A percentile compares a stretch with the other conserved stretches of the same genome.
Conservation (phyloP, 306 rosid genomes). For the Quercus ilex region DNA sequence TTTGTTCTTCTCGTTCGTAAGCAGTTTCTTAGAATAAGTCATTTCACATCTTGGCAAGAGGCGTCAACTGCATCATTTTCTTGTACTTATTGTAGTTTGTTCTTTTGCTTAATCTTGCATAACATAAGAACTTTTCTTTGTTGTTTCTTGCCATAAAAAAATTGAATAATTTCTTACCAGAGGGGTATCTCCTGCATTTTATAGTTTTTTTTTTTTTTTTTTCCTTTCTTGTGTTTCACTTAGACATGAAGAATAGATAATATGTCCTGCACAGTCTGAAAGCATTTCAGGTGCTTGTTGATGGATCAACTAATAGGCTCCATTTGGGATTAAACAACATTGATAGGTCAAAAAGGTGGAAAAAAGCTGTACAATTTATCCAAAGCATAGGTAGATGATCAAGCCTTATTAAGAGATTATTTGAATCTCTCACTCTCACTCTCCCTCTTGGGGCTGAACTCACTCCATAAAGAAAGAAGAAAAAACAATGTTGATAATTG, state of each 20-base stretch:
- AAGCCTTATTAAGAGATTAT: no score
- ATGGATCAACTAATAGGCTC: neutral
- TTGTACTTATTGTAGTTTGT: neutral
- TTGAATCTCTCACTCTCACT: no score
- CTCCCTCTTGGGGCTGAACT: no score
- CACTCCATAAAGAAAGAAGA: no score
- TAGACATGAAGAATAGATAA: neutral
- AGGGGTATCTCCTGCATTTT: neutral
- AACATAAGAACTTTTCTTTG: neutral
- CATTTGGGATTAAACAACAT: neutral
- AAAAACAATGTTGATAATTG: no score
- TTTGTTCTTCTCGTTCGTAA: neutral
- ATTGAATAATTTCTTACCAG: neutral
- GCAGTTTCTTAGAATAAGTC: conserved; percentile 2
- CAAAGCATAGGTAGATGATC: no score
- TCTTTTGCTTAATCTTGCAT: neutral
- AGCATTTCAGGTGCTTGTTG: neutral
- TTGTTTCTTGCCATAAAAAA: neutral
- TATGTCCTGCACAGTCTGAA: neutral
- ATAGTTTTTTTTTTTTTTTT: neutral
- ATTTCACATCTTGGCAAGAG: neutral
- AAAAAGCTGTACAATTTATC: neutral
- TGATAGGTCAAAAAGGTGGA: neutral
- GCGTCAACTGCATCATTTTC: neutral
- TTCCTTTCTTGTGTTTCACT: neutral